phyloP scores from a whole-genome alignment of 23 red algal genomes.

The Cyanidium caldarium region DNA sequence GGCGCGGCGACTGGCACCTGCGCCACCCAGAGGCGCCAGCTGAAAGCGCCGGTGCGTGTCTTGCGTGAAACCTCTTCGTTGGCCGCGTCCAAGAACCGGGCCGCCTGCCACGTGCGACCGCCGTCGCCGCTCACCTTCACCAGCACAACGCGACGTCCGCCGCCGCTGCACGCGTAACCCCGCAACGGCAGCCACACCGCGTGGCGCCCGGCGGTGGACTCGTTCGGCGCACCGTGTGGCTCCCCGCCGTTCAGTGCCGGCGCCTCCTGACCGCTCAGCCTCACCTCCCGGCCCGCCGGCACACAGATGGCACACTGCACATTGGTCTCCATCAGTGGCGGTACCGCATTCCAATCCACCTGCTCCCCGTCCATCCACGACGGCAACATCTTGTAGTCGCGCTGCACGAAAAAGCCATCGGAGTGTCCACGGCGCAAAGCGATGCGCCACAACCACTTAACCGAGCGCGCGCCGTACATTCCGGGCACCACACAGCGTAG shows the following conservation, averaged over 20 bases:
- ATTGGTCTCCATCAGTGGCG: conserved; percentile 66
- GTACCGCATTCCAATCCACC: conserved; percentile 33
- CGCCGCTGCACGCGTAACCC: conserved; percentile 59
- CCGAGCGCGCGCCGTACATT: conserved; percentile 68
- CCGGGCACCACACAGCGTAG: conserved; percentile 76
- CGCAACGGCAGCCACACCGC: background rate
- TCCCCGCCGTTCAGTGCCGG: no score
- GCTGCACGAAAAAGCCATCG: conserved; percentile 42
- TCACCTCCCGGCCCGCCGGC: conserved; percentile 2
- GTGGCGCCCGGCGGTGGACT: background rate
- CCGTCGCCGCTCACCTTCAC: conserved; percentile 42
- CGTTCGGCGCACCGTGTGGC: background rate
- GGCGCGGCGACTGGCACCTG: background rate
- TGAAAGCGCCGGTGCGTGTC: background rate
- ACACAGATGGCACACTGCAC: conserved; percentile 53
- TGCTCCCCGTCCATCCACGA: conserved; percentile 13
- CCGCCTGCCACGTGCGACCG: conserved; percentile 36
- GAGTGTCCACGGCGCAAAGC: conserved; percentile 21
- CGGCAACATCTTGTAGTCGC: conserved; percentile 59
- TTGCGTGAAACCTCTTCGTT: background rate
- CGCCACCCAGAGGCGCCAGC: background rate
- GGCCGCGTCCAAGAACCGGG: conserved; percentile 7
- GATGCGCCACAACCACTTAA: conserved; percentile 78
- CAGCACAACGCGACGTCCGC: conserved; percentile 28
- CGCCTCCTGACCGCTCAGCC: no score